Evolutionary conservation across 2,329 filamentous ascomycete species (phyloP), one percentile per base, ranked within the genome.

Genomic region (Thermomyces lanuginosus): DNA sequence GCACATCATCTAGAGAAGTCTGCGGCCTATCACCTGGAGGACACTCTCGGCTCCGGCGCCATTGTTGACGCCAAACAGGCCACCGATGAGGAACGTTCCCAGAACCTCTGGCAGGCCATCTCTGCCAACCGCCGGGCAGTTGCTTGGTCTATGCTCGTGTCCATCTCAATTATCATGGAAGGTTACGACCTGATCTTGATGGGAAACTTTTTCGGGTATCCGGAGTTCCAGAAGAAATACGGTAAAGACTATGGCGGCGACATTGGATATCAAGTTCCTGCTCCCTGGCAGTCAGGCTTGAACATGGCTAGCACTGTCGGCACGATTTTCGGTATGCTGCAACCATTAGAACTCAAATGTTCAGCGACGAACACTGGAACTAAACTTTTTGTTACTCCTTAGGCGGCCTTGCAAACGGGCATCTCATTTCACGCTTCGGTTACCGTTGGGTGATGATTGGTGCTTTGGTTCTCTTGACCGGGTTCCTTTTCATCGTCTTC

Each of bases 121-220:
- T 72, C 63, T 44, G 63, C 86, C 14, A 92, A 92, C 46, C 82
- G 81, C 31, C 86, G 91, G 58, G 83, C 82, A 11, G 74, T 91
- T 31, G 65, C 60, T 12, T 92, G 81, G 80, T 81, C 74, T 39
- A 45, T 92, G 28, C 60, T 91, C 31, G 84, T 92, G 50, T 86
- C 77, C n/a, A 86, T 80, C 0, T 83, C 77, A 47, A 89, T 92
- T 44, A 71, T 70, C 42, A 92, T 92, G 83, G 82, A 92, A 52
- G 82, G 80, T 19, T 91, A 84, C 57, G 81, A 92, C 45, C 63
- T 89, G 31, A 74, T 70, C 41, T 59, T 91, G 29, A 70, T 86
- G 40, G 80, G 76, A 58, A 84, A 83, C 52, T 83, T 89, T 46
- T 84, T 69, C 55, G 53, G 43, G 35, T 56, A 56, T 27, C 42